Evolutionary conservation across 1,139 yeast genomes (phyloP).

Genomic region (Taphrina deformans): DNA sequence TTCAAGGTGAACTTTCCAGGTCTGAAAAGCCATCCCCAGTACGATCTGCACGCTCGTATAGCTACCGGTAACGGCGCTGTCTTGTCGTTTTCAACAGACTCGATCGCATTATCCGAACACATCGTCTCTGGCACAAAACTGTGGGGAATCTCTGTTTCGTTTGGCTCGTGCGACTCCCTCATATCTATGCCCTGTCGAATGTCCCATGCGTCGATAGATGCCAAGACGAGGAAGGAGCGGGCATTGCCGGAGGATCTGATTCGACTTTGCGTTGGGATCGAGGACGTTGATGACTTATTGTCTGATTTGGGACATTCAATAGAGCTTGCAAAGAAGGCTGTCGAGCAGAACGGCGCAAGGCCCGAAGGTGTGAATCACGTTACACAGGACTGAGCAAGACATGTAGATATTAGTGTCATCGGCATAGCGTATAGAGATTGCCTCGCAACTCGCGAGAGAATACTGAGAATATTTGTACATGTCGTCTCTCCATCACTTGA

Average conservation of each 20-base stretch:
- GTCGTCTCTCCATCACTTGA: too few relatives aligned
- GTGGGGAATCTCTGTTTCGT: slow-evolving; percentile 87
- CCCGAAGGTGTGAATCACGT: slow-evolving; percentile 29
- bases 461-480: too few relatives aligned
- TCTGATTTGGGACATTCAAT: slow-evolving; percentile 52
- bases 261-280: slow-evolving; percentile 84
- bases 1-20: slow-evolving; percentile 81
- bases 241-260: slow-evolving; percentile 83
- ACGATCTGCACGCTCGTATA: slow-evolving; percentile 72
- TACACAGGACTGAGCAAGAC: slow-evolving; percentile 20
- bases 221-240: slow-evolving; percentile 71
- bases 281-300: slow-evolving; percentile 75
- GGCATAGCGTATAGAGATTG: not conserved
- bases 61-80: slow-evolving; percentile 90
- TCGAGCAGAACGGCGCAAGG: slow-evolving; percentile 21
- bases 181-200: slow-evolving; percentile 76
- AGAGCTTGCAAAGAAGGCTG: slow-evolving; percentile 8
- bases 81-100: slow-evolving; percentile 82
- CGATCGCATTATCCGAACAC: slow-evolving; percentile 62
- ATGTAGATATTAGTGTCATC: not conserved
- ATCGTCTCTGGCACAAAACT: slow-evolving; percentile 74
- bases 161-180: slow-evolving; percentile 89
- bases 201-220: slow-evolving; percentile 92
- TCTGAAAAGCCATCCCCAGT: slow-evolving; percentile 66
- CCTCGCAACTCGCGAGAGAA: too few relatives aligned